Percentiles rank a stretch among this genome's conserved stretches.
These are phyloP conservation scores for Endogone sp. DNA, from an alignment of 192 early-diverging fungal genomes.

Conservation along the genomic window DNA sequence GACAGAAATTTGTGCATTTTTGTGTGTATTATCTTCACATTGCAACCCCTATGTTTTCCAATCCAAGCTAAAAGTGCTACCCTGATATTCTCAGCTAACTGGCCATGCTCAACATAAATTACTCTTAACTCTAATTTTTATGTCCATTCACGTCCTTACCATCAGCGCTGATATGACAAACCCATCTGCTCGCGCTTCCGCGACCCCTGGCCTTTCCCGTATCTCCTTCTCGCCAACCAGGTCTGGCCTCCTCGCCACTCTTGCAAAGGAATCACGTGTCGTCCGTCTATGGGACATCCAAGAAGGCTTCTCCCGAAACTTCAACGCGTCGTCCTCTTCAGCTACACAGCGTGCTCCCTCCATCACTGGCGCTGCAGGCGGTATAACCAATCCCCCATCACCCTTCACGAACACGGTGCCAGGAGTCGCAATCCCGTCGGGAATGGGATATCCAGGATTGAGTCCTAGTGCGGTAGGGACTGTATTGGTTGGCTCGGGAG, in stretches of 20 bases:
- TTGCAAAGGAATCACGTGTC: conserved; percentile 47
- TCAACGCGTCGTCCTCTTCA: not conserved
- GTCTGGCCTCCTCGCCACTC: conserved; percentile 53
- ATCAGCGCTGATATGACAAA: conserved; percentile 6
- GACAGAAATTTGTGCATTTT: not conserved
- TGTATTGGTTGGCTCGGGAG: conserved; percentile 39
- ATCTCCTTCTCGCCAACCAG: conserved; percentile 59
- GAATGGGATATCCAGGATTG: not conserved
- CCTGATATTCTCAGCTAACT: no score
- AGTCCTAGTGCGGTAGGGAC: conserved; percentile 18
- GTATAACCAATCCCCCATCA: not conserved
- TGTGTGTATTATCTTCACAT: not conserved
- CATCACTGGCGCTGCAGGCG: not conserved
- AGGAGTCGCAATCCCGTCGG: not conserved
- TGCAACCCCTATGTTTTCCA: no score
- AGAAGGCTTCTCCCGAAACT: conserved; percentile 27
- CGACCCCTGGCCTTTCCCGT: conserved; percentile 35
- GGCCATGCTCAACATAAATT: no score
- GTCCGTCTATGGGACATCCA: conserved; percentile 67
- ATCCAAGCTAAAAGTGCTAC: no score
- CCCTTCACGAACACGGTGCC: not conserved
- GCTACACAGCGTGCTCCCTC: conserved; percentile 12
- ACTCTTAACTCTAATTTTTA: no score
- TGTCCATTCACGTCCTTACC: not conserved
- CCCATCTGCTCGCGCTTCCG: conserved; percentile 4